Evolutionary conservation across 2,329 filamentous ascomycete species (phyloP), one percentile per base, ranked within the genome.

Genomic region (Tolypocladium album): DNA sequence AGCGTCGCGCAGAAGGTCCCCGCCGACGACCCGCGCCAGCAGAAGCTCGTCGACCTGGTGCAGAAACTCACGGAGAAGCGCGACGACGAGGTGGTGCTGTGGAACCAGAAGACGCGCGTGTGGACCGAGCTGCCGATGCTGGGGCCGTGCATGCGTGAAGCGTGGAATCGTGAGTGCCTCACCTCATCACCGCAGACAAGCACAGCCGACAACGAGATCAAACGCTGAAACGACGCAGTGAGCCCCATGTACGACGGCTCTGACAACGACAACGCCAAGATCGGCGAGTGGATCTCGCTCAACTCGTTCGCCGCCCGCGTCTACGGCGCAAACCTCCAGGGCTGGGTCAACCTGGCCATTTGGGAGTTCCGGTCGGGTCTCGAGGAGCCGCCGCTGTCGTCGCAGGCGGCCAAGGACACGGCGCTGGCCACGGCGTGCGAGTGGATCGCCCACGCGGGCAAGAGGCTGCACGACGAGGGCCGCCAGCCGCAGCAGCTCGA

Each of bases 271-370:
- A 60, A 64, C 24, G 59, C 43, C 40, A 53, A 62, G 13, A 59
- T 68, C 38, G 27, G 61, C 4, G 60, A 68, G 57, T 74, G 70
- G 70, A 61, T 69, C 39, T 70, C 68, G 12, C 62, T 73, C 63
- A 71, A 74, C 65, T 70, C 70, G 13, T 71, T 74, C 53, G 65
- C 67, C 56, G 72, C 72, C 31, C 70, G 67, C 56, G 61, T 72
- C 22, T 64, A 69, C 58, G 67, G 66, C 61, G 56, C 61, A n/a
- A 40, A 53, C 9, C 61, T 67, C 22, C 60, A 63, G 31, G 17
- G 56, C 13, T 70, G 68, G 64, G 62, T 62, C 50, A 69, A 69
- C 57, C 65, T 71, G 50, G 70, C 64, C 58, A 61, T 72, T 58
- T 70, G 68, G 68, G 64, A 68, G 58, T 60, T 74, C n/a, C 70